Conservation (phyloP, 495 filamentous ascomycete species). For the Xylaria cubensis region DNA sequence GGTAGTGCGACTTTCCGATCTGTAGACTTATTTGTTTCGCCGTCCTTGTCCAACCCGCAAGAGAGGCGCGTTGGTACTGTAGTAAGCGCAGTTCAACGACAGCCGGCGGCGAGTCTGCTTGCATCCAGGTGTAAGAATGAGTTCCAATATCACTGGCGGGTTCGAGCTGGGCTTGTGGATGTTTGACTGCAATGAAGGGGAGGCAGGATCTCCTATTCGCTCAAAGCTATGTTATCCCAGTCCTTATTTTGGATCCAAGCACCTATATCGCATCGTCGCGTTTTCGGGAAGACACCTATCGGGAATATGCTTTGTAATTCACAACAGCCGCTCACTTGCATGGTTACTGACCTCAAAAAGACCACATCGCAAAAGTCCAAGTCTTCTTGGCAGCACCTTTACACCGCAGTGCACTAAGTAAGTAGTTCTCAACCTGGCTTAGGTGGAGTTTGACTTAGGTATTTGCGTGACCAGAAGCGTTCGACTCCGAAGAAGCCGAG, state of each 20-base stretch:
- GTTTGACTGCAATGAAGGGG: background rate
- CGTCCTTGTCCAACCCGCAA: slow-evolving; percentile 7
- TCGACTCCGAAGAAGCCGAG: slow-evolving; percentile 12
- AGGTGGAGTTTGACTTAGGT: background rate
- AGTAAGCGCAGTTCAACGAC: slow-evolving; percentile 18
- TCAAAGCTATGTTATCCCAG: background rate
- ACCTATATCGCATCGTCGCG: background rate
- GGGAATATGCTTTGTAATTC: background rate
- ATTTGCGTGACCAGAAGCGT: background rate
- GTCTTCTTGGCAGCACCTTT: background rate
- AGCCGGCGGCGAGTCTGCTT: slow-evolving; percentile 1
- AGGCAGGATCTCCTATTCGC: slow-evolving; percentile 1
- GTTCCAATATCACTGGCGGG: slow-evolving; percentile 7
- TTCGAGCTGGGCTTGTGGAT: slow-evolving; percentile 2
- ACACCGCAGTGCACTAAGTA: background rate
- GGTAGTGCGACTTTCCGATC: slow-evolving; percentile 7
- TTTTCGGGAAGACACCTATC: background rate
- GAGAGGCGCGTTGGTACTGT: background rate
- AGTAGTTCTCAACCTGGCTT: background rate
- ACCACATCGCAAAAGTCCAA: background rate
- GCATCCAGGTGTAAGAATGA: slow-evolving; percentile 15
- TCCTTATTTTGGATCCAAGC: slow-evolving; percentile 5
- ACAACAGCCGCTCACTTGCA: background rate
- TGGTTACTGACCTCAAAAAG: background rate
- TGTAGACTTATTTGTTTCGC: background rate